Base-by-base conservation (phyloP, 495 filamentous ascomycete species). In the Aspergillus carlsbadensis region DNA sequence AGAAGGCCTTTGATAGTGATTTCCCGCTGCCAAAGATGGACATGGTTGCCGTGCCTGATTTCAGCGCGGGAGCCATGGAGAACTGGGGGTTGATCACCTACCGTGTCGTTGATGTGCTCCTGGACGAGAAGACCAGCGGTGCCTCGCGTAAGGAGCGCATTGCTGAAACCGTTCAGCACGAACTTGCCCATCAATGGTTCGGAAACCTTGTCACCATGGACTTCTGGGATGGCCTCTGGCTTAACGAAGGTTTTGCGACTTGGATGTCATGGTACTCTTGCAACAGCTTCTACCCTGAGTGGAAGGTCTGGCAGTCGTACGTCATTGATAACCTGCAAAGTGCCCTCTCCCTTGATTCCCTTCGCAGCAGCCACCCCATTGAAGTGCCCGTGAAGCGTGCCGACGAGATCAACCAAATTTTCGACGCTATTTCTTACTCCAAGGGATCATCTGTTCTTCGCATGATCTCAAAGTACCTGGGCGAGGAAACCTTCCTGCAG, bases 191-290 rank as follows among this genome's bases (percentile, higher is more conserved):
- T 76, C 94, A 98, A 73, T 98, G 94, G 94, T 98, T 98, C 64
- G 94, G 94, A 57, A 98, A 98, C 73, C 78, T 98, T 55, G 94
- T 98, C 41, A 98, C 94, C 37, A 98, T 98, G 94, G 93, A 97
- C 71, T 98, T 94, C 83, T 98, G 94, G 94, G 92, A 97, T 72
- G 93, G 91, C 29, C 77, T 98, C 26, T 98, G 94, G 94, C 85
- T 98, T 56, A 98, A 98, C 70, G 94, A 98, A 73, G 93, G 93
- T 21, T 98, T 98, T 69, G 94, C 94, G 29, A 97, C 94, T 21
- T 98, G 94, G 95, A 81, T 81, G 78, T 81, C 78, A 10, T 82
- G 80, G 80, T 81, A 81, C 59, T 80, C 78, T 13, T 80, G 78
- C 69, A 81, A 82, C 52, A 73, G 66, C 52, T 96, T 98, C 79